phyloP scores from a whole-genome alignment of 2,329 filamentous ascomycete genomes.

The Monosporascus sp. region DNA sequence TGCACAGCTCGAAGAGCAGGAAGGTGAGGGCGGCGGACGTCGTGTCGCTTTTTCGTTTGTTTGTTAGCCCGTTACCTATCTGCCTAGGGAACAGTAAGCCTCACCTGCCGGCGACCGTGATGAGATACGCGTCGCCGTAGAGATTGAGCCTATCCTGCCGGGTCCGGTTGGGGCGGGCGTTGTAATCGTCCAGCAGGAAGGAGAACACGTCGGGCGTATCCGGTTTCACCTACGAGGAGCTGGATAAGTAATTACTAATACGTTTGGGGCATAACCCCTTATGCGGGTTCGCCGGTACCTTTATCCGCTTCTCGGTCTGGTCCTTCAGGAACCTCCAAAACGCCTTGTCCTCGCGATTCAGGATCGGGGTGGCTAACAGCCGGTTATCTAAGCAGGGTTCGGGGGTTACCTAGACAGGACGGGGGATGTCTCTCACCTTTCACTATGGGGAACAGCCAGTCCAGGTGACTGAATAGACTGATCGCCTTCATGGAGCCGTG shows the following conservation, averaged over 20 bases:
- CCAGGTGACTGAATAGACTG: conserved; percentile 17
- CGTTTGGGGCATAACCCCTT: no score
- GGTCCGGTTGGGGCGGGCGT: conserved; percentile 10
- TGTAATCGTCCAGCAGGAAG: conserved; percentile 24
- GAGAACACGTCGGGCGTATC: conserved; percentile 25
- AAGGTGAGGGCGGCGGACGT: conserved; percentile 9
- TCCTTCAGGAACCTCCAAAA: no score
- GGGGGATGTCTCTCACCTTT: no score
- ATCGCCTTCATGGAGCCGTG: conserved; percentile 18
- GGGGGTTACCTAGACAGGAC: no score
- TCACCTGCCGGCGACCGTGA: conserved; percentile 28
- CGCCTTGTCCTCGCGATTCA: no score
- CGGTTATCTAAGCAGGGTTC: no score
- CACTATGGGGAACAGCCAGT: conserved; percentile 12
- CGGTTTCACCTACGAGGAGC: conserved; percentile 6
- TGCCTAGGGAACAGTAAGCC: neutral
- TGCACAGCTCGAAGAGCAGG: conserved; percentile 11
- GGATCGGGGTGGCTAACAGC: no score
- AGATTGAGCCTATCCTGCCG: conserved; percentile 19
- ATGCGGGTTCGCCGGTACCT: no score
- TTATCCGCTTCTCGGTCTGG: no score
- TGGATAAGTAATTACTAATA: neutral
- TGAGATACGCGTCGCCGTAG: conserved; percentile 23
- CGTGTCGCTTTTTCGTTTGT: conserved; percentile 7
- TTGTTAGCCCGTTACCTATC: neutral